A percentile compares a stretch with the other conserved stretches of the same genome.
These are phyloP conservation scores for Domatiomyces catenatus DNA, from an alignment of 2,329 filamentous ascomycete genomes.

Conservation along the genomic window DNA sequence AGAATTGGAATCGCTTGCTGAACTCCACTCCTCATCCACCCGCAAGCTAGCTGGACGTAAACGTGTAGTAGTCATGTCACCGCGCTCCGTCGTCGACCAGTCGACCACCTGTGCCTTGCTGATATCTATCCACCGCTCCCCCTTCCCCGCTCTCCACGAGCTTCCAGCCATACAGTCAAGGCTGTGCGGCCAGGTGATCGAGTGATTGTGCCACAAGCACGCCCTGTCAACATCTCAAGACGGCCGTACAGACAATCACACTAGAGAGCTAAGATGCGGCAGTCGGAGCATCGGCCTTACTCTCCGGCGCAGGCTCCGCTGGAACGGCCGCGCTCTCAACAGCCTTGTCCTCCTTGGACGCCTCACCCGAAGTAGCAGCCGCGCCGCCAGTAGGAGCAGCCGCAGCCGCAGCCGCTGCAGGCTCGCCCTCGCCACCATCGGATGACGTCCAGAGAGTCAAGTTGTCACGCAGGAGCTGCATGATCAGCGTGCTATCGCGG, in stretches of 20 bases:
- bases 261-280: constrained; percentile 4
- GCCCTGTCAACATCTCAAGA: neutral
- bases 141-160: neutral
- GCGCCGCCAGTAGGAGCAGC: neutral
- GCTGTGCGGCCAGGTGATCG: neutral
- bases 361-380: constrained; percentile 28
- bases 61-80: neutral
- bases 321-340: constrained; percentile 34
- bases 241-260: neutral
- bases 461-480: constrained; percentile 98
- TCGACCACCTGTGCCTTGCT: neutral
- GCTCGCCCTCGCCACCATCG: constrained; percentile 66
- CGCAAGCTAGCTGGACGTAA: neutral
- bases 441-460: constrained; percentile 96
- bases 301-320: constrained; percentile 19
- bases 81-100: neutral
- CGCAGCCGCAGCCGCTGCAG: constrained; percentile 32
- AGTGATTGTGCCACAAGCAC: neutral
- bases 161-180: neutral
- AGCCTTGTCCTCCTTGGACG: constrained; percentile 48
- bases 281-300: constrained; percentile 14
- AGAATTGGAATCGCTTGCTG: constrained; percentile 1
- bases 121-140: neutral
- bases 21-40: constrained; percentile 1
- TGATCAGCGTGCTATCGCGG: constrained; percentile 97